These are phyloP conservation scores for Aureobasidium sp. DNA, from an alignment of 2,329 filamentous ascomycete genomes.

Conservation along the genomic window DNA sequence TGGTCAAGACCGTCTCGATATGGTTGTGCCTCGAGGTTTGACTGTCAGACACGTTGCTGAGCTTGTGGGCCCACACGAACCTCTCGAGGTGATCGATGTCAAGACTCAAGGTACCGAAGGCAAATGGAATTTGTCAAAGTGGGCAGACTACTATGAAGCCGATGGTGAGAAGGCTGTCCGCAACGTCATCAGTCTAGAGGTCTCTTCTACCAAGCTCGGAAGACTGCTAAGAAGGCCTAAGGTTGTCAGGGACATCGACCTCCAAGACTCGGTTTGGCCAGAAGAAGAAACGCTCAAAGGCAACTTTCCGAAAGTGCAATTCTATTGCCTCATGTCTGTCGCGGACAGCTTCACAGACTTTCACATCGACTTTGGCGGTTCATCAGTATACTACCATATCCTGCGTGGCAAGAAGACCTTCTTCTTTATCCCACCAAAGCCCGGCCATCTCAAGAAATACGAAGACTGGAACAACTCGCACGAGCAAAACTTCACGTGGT, in stretches of 20 bases:
- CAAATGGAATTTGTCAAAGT: constrained; percentile 59
- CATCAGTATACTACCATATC: constrained; percentile 65
- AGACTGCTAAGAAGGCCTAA: constrained; percentile 56
- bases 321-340: constrained; percentile 64
- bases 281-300: constrained; percentile 46
- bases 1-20: constrained; percentile 58
- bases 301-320: constrained; percentile 57
- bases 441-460: constrained; percentile 62
- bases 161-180: constrained; percentile 54
- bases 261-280: constrained; percentile 51
- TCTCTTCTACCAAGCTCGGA: constrained; percentile 57
- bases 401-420: constrained; percentile 63
- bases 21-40: constrained; percentile 59
- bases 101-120: constrained; percentile 61
- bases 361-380: constrained; percentile 65
- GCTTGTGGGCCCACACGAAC: constrained; percentile 55
- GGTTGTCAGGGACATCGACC: constrained; percentile 56
- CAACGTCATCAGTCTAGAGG: constrained; percentile 63
- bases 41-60: constrained; percentile 58
- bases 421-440: constrained; percentile 63
- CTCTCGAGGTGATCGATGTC: constrained; percentile 61
- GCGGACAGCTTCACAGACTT: constrained; percentile 66
- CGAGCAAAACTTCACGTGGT: constrained; percentile 58
- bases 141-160: constrained; percentile 62
- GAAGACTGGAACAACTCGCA: constrained; percentile 64